Base-by-base conservation (phyloP, 768 basidiomycete genomes). In the Boletales sp. region DNA sequence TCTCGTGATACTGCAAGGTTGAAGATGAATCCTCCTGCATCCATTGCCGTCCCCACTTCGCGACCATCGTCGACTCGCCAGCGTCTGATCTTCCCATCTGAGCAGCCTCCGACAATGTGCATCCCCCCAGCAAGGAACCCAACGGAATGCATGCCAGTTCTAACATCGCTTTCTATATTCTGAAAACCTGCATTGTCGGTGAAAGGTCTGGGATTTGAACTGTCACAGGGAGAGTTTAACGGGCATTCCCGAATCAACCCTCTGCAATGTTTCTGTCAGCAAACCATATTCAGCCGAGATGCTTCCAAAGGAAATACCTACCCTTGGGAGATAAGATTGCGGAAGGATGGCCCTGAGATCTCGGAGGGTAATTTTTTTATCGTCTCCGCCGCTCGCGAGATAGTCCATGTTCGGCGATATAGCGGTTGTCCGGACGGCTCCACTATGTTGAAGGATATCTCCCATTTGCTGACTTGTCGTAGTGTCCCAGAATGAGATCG, bases 31-130 rank as follows among this genome's bases (percentile, higher is more conserved):
- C 18, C 13, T 11, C 41, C 33, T 1, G 18, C 36, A 3, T 28
- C 1, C 45, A 55, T 51, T 2, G 41, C 34, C n/a, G 18, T 31
- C 14, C 42, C 52, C 4, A 45, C 31, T n/a, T 48, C 41, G 17
- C 6, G n/a, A 2, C 46, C 52, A 11, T 50, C 36, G 18, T 46
- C 46, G 4, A 17, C 41, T 17, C 21, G 31, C 46, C 53, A 57
- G 5, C 34, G 44, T 36, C 41, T 49, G 43, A 51, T 13, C 10
- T 4, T 38, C 13, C 40, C 35, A 28, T 44, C 38, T 8, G 10
- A 42, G 33, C 50, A 50, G 10, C 46, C 43, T 2, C 54, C 36
- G 15, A 52, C 40, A 19, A 55, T 2, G 14, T 48, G 8, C 32
- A n/a, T 50, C 34, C 54, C 54, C 15, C 36, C 38, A 12, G 30